Base-by-base conservation (phyloP, 73 alveolate genomes). In the Halteria grandinella region DNA sequence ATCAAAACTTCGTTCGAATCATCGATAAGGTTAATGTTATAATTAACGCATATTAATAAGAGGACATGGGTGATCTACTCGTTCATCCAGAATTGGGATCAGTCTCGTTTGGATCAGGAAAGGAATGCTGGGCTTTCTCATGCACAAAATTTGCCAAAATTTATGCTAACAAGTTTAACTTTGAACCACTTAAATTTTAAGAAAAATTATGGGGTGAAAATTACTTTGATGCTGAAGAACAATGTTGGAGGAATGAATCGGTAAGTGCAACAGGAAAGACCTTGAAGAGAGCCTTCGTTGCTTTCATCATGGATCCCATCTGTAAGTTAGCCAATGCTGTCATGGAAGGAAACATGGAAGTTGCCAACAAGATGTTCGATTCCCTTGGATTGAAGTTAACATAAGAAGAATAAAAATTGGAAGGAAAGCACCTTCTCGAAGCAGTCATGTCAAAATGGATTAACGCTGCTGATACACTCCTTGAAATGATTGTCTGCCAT, bases 121-220 rank as follows among this genome's bases (percentile, higher is more conserved):
- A 70, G 54, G 86, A 80, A 48, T 95, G 98, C 23, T 95, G 98
- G 98, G 99, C 95, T 24, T 95, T 95, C 89, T 85, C 98, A 23
- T 29, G 91, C 10, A 84, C 47, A 41, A 88, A 75, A 20, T 93
- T 95, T 69, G 97, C 99, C 29, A 69, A 75, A 64, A 81, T 79
- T 70, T 94, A 87, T 44, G 90, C 97, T 7, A 23, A 47, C n/a
- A 92, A 91, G 79, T 72, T 89, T 60, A 89, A 89, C 15, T 66
- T 69, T 17, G 94, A 87, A 59, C 62, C 55, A 55, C 81, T 73
- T 47, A 66, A 70, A 1, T 50, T 81, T 17, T 87, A 66, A 17
- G 39, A 92, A 54, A 91, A 89, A 60, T 77, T 92, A 64, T 95
- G 98, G 98, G 99, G 99, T 11, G 96, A 93, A 69, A 70, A 91